A percentile compares a stretch with the other conserved stretches of the same genome.
Evolutionary conservation across 2,329 filamentous ascomycete genomes (phyloP).

Genomic region (Alternaria sp.): DNA sequence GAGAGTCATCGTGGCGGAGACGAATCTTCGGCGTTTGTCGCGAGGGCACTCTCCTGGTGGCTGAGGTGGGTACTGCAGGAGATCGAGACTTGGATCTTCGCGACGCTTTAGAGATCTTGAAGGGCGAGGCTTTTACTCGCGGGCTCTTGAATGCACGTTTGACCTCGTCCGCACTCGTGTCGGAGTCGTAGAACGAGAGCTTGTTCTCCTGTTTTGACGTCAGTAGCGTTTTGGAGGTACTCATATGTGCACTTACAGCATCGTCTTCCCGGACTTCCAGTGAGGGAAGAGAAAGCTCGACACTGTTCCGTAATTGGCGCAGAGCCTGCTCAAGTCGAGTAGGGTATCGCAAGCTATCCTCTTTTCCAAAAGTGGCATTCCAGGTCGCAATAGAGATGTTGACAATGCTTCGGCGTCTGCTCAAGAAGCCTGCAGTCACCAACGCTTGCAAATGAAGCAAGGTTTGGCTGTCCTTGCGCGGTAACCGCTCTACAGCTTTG

Average conservation of each 20-base stretch:
- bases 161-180: constrained; percentile 26
- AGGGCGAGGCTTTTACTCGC: constrained; percentile 35
- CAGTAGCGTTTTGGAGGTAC: constrained; percentile 52
- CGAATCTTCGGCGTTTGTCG: constrained; percentile 56
- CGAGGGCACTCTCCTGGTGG: constrained; percentile 27
- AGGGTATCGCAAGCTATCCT: constrained; percentile 68
- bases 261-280: constrained; percentile 50
- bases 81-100: constrained; percentile 35
- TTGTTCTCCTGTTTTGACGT: constrained; percentile 21
- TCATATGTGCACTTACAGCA: constrained; percentile 46
- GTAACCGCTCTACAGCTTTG: constrained; percentile 61
- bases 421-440: constrained; percentile 61
- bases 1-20: constrained; percentile 79
- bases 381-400: constrained; percentile 66
- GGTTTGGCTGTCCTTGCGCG: constrained; percentile 63
- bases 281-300: constrained; percentile 58
- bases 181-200: constrained; percentile 49
- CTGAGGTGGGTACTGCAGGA: constrained; percentile 29
- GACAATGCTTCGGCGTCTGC: constrained; percentile 57
- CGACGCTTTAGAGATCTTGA: constrained; percentile 30
- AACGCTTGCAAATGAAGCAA: constrained; percentile 61
- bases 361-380: constrained; percentile 72
- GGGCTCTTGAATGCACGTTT: constrained; percentile 26
- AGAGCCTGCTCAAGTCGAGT: constrained; percentile 67
- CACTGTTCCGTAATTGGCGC: constrained; percentile 63